phyloP scores from a whole-genome alignment of 768 basidiomycete genomes.

The Trametes meyenii region DNA sequence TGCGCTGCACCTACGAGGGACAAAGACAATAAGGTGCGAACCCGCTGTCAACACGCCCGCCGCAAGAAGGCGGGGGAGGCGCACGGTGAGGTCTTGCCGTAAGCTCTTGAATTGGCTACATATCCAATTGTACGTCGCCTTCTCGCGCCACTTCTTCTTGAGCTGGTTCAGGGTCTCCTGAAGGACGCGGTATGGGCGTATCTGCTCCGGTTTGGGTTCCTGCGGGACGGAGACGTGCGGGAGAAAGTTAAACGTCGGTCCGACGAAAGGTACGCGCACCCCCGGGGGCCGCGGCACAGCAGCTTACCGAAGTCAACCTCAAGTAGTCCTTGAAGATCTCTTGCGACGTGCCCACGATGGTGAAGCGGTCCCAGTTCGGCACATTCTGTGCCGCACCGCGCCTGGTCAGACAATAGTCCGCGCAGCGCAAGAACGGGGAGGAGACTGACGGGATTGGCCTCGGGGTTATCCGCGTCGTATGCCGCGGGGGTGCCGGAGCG shows the following conservation, averaged over 20 bases:
- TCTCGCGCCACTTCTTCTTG: conserved; percentile 86
- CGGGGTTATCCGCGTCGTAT: conserved; percentile 63
- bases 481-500: conserved; percentile 40
- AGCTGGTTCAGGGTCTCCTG: conserved; percentile 84
- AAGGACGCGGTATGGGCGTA: conserved; percentile 85
- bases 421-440: conserved; percentile 2
- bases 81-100: conserved; percentile 94
- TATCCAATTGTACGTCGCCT: conserved; percentile 82
- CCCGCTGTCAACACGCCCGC: conserved; percentile 17
- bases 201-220: conserved; percentile 95
- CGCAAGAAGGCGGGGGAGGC: conserved; percentile 36
- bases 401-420: conserved; percentile 8
- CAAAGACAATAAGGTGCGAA: conserved; percentile 24
- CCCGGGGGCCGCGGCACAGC: background rate
- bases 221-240: conserved; percentile 34
- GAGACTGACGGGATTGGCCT: conserved; percentile 65
- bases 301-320: conserved; percentile 81
- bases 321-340: conserved; percentile 96
- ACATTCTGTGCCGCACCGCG: conserved; percentile 66
- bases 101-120: conserved; percentile 98
- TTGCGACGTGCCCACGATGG: conserved; percentile 89
- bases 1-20: conserved; percentile 83
- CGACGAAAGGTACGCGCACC: background rate
- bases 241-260: conserved; percentile 1
- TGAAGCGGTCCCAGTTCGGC: conserved; percentile 93